A percentile compares a stretch with the other conserved stretches of the same genome.
Conservation (phyloP, 371 early-diverging fungal species). For the Lichtheimia ornata region DNA sequence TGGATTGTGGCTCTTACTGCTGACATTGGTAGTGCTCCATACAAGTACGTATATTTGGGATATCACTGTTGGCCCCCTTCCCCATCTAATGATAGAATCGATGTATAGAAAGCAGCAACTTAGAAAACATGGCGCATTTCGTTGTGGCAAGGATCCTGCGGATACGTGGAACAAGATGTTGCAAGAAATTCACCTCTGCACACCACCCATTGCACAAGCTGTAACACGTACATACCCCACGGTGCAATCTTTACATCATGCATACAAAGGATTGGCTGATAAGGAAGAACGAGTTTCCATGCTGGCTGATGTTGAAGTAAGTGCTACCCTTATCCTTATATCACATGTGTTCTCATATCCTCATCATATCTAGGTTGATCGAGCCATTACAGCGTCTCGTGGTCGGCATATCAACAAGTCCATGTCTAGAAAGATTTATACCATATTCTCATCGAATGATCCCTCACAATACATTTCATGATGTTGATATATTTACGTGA, state of each 20-base stretch:
- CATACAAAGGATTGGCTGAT: slow-evolving; percentile 39
- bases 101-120: slow-evolving; percentile 5
- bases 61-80: too few species aligned
- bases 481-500: neutral
- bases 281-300: slow-evolving; percentile 30
- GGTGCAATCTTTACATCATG: slow-evolving; percentile 51
- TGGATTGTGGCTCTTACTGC: slow-evolving; percentile 58
- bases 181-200: slow-evolving; percentile 66
- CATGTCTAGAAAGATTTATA: slow-evolving; percentile 58
- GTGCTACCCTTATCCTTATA: slow-evolving; percentile 4
- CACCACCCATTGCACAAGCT: slow-evolving; percentile 57
- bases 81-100: neutral
- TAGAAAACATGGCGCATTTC: slow-evolving; percentile 9
- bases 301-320: slow-evolving; percentile 57
- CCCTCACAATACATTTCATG: slow-evolving; percentile 38
- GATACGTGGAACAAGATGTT: slow-evolving; percentile 71
- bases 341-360: neutral
- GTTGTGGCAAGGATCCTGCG: slow-evolving; percentile 42
- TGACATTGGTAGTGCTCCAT: slow-evolving; percentile 59
- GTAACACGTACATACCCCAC: slow-evolving; percentile 59
- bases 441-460: slow-evolving; percentile 55
- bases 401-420: slow-evolving; percentile 42
- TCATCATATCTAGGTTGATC: slow-evolving; percentile 29
- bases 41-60: slow-evolving; percentile 47
- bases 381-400: slow-evolving; percentile 29